Conservation (phyloP, 768 basidiomycete species). For the Arthromyces matolae region DNA sequence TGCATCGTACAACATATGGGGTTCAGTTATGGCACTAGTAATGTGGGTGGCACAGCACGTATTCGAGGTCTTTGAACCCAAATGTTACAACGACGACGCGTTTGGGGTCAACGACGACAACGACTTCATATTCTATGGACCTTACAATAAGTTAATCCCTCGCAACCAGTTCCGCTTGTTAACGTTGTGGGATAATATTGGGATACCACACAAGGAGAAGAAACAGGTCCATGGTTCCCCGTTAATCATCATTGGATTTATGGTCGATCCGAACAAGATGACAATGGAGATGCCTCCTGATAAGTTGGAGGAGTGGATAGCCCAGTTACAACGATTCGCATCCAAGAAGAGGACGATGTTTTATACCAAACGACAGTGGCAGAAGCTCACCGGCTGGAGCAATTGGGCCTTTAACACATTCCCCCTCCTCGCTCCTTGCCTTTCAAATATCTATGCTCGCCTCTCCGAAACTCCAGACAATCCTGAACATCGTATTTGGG, state of each 20-base stretch:
- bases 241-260: slow-evolving; percentile 36
- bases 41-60: slow-evolving; percentile 31
- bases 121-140: too few relatives aligned
- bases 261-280: slow-evolving; percentile 31
- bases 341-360: background rate
- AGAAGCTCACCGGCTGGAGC: slow-evolving; percentile 29
- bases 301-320: slow-evolving; percentile 10
- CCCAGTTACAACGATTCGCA: background rate
- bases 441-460: slow-evolving; percentile 28
- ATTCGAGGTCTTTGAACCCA: slow-evolving; percentile 14
- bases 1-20: slow-evolving; percentile 22
- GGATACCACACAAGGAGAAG: slow-evolving; percentile 40
- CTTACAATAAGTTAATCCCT: slow-evolving; percentile 16
- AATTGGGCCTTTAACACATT: slow-evolving; percentile 39
- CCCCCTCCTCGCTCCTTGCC: slow-evolving; percentile 25
- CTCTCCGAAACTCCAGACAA: slow-evolving; percentile 19
- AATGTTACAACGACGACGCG: slow-evolving; percentile 31
- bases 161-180: background rate
- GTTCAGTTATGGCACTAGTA: slow-evolving; percentile 25
- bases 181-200: slow-evolving; percentile 29
- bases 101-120: slow-evolving; percentile 26
- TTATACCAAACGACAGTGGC: slow-evolving; percentile 20
- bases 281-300: slow-evolving; percentile 20
- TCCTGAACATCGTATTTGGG: slow-evolving; percentile 9
- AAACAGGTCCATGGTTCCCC: slow-evolving; percentile 26